Base-by-base conservation (phyloP, 2,329 filamentous ascomycete genomes). In the Paraphoma sp. region DNA sequence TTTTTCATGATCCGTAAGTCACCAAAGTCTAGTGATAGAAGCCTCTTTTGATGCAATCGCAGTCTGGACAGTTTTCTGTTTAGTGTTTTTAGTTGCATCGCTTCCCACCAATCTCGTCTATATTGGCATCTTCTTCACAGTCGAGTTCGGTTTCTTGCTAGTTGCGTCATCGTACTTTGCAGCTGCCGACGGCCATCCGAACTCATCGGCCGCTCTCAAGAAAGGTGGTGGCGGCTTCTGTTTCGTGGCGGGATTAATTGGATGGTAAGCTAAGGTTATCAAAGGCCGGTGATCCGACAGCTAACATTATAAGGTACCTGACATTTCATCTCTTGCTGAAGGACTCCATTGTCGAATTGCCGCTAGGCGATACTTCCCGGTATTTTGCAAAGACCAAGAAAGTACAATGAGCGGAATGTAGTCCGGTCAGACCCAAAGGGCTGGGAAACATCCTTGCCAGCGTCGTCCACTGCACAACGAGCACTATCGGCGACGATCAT, bases 21-120 rank as follows among this genome's bases (percentile, higher is more conserved):
- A 12, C 30, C 2, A 23, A 16, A 28, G 14, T 4, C 9, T 16
- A 10, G 6, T n/a, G 18, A 9, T 1, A 12, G 6, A 12, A 38
- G 14, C 7, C n/a, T 33, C 17, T 29, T 28, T 6, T 54, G 17
- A 54, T 12, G 9, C n/a, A 17, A n/a, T 1, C 28, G 56, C 66
- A 74, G 72, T 82, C 60, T 83, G 81, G 81, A 78, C 80, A 0
- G 77, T 82, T 0, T 80, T 81, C 54, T 78, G 80, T 10, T 59
- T 81, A 11, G 79, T 79, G 14, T 82, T 83, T 57, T 63, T 82
- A 1, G 69, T 83, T 3, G 80, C 77, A 4, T 81, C 79, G 0
- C 58, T 82, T 0, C 77, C 80, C 0, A 74, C 78, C 50, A 83
- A 83, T 42, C 55, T 83, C 7, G 80, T 82, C 4, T 82, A 82